Conservation (phyloP, 768 basidiomycete genomes). For the Inosperma sp. region DNA sequence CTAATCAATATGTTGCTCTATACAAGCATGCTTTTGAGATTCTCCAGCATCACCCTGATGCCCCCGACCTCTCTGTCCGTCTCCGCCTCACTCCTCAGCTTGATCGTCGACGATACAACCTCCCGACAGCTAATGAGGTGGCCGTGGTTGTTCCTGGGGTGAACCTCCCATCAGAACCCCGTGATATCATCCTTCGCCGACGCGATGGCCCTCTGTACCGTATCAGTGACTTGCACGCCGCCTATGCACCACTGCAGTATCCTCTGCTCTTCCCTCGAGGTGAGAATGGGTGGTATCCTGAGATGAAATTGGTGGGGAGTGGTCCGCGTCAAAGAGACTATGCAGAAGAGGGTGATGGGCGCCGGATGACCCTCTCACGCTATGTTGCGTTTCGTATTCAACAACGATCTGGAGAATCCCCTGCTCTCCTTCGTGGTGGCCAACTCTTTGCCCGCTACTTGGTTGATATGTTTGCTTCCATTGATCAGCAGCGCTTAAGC, state of each 20-base stretch:
- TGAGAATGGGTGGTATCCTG: constrained; percentile 20
- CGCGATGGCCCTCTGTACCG: constrained; percentile 14
- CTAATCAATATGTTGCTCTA: not conserved
- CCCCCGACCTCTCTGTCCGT: not conserved
- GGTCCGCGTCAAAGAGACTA: too few relatives aligned
- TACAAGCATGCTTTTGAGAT: not conserved
- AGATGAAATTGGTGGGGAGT: constrained; percentile 16
- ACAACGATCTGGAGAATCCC: constrained; percentile 19
- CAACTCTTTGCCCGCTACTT: constrained; percentile 37
- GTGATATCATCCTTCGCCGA: constrained; percentile 20
- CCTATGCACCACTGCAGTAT: constrained; percentile 23
- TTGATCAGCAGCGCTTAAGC: constrained; percentile 34
- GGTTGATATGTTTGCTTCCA: constrained; percentile 32
- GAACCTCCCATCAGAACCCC: constrained; percentile 3
- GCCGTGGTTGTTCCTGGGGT: not conserved
- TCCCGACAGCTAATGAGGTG: constrained; percentile 11
- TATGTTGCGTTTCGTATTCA: constrained; percentile 34
- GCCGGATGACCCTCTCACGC: constrained; percentile 23
- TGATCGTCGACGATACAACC: constrained; percentile 22
- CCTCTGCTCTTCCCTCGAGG: constrained; percentile 22
- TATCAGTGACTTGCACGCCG: constrained; percentile 22
- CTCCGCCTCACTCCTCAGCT: not conserved
- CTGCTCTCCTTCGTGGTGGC: constrained; percentile 29
- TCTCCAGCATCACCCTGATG: not conserved
- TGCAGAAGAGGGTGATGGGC: too few relatives aligned